Evolutionary conservation across 768 basidiomycete genomes (phyloP).

Genomic region (Guyanaporus albipodus): DNA sequence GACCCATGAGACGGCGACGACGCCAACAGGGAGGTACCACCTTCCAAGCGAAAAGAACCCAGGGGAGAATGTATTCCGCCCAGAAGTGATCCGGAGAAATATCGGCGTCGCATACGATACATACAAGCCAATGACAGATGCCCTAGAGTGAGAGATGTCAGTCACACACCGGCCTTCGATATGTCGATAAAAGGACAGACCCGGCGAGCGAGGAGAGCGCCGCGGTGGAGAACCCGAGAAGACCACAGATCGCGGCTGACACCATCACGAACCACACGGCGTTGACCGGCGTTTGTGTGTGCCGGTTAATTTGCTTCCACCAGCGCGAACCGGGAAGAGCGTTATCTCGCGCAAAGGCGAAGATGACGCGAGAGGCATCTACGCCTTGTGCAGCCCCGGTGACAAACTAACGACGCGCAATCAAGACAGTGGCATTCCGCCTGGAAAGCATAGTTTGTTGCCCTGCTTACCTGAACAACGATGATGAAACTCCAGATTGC

Average conservation of each 20-base stretch:
- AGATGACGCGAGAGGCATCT: slow-evolving; percentile 71
- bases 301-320: slow-evolving; percentile 59
- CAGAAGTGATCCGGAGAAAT: slow-evolving; percentile 67
- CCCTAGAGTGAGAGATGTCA: slow-evolving; percentile 33
- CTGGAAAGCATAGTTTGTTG: too few species aligned
- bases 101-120: slow-evolving; percentile 63
- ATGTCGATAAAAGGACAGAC: slow-evolving; percentile 31
- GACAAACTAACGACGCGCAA: slow-evolving; percentile 44
- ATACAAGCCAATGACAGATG: slow-evolving; percentile 70
- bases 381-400: slow-evolving; percentile 73
- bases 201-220: slow-evolving; percentile 66
- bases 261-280: slow-evolving; percentile 74
- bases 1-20: slow-evolving; percentile 64
- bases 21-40: slow-evolving; percentile 58
- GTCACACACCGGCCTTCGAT: background rate
- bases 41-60: slow-evolving; percentile 60
- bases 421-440: background rate
- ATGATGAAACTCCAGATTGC: slow-evolving; percentile 69
- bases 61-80: slow-evolving; percentile 51
- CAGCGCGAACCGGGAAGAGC: slow-evolving; percentile 68
- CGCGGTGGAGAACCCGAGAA: slow-evolving; percentile 61
- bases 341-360: slow-evolving; percentile 71
- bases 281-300: slow-evolving; percentile 67
- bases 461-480: slow-evolving; percentile 52
- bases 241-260: slow-evolving; percentile 51